A percentile compares a stretch with the other conserved stretches of the same genome.
These are phyloP conservation scores for Ochetophila trinervis DNA, from an alignment of 306 rosid species.

Conservation along the genomic window DNA sequence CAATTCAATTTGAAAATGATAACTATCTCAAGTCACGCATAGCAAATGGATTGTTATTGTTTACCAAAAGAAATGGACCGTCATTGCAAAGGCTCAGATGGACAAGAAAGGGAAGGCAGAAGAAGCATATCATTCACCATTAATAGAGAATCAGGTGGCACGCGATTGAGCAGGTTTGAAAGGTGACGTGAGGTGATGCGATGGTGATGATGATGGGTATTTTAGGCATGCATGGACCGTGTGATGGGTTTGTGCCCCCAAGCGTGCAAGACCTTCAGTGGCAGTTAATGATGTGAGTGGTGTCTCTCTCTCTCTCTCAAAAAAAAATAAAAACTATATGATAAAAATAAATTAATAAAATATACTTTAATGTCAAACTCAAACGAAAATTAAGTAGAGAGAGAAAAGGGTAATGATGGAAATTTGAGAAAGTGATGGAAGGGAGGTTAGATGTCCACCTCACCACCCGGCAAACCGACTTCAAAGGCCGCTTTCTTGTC, in stretches of 20 bases:
- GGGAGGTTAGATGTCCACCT: constrained; percentile 34
- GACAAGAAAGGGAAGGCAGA: neutral
- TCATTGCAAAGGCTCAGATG: no score
- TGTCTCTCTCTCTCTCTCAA: no score
- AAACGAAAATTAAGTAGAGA: constrained; percentile 13
- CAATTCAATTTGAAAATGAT: no score
- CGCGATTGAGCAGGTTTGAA: neutral
- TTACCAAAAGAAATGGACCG: no score
- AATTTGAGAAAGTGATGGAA: constrained; percentile 7
- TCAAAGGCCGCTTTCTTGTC: constrained; percentile 72
- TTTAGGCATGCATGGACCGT: constrained; percentile 14
- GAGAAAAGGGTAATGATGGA: constrained; percentile 39
- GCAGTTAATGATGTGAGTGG: constrained; percentile 17
- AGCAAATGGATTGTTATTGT: no score
- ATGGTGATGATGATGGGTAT: neutral
- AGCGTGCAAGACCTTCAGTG: constrained; percentile 30
- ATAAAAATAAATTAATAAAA: neutral
- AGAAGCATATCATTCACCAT: neutral
- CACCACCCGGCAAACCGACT: constrained; percentile 60
- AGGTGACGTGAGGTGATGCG: constrained; percentile 3
- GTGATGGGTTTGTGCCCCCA: constrained; percentile 19
- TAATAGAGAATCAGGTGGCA: neutral
- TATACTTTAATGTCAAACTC: neutral
- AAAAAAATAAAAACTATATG: no score
- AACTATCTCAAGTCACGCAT: no score